phyloP scores from a whole-genome alignment of 441 rosid species.

The Daphne laureola region DNA sequence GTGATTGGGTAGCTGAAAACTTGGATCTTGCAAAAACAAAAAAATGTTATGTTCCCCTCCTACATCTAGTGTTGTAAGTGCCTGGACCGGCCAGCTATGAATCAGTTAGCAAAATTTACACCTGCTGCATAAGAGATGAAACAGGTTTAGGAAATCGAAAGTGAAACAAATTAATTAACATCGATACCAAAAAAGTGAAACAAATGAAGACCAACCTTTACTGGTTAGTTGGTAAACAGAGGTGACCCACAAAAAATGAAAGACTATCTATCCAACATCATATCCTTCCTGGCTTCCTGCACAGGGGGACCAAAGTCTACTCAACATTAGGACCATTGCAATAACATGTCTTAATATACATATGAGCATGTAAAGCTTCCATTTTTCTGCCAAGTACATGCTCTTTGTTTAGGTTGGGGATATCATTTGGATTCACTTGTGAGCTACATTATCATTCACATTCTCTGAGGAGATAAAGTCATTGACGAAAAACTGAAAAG shows the following conservation, averaged over 20 bases:
- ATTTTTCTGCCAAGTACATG: constrained; percentile 12
- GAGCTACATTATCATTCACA: constrained; percentile 8
- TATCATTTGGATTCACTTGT: constrained; percentile 19
- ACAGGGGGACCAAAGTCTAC: constrained; percentile 34
- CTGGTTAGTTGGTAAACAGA: constrained; percentile 46
- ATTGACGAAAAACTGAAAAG: constrained; percentile 3
- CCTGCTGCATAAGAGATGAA: constrained; percentile 36
- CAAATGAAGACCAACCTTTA: constrained; percentile 41
- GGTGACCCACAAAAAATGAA: constrained; percentile 37
- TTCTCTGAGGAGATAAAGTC: constrained; percentile 8
- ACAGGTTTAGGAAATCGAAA: constrained; percentile 19
- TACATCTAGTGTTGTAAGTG: constrained; percentile 25
- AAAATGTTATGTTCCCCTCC: constrained; percentile 7
- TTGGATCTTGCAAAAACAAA: constrained; percentile 29
- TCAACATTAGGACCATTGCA: constrained; percentile 20
- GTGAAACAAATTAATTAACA: constrained; percentile 20
- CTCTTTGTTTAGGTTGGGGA: constrained; percentile 12
- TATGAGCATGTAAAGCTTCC: constrained; percentile 14
- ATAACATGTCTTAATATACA: constrained; percentile 16
- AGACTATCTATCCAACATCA: constrained; percentile 29
- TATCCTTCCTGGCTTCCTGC: constrained; percentile 33
- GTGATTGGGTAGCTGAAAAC: not conserved
- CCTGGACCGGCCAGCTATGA: constrained; percentile 24
- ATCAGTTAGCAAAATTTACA: constrained; percentile 34
- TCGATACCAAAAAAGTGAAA: constrained; percentile 23